phyloP scores from a whole-genome alignment of 805 yeast species.

The Yueomyces sinensis region DNA sequence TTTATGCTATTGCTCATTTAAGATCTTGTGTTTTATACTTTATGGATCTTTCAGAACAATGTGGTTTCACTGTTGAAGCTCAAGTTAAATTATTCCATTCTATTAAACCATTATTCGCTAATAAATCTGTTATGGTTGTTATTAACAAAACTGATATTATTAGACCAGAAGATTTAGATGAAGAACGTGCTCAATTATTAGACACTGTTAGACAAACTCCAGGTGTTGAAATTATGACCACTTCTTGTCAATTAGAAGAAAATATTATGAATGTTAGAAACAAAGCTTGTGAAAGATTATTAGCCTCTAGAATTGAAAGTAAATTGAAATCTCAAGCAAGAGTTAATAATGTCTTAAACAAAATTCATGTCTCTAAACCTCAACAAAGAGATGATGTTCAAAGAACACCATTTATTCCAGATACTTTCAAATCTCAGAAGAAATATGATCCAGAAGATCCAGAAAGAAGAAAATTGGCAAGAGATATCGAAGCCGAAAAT shows the following conservation, averaged over 20 bases:
- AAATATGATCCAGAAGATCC: conserved; percentile 76
- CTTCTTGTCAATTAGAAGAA: conserved; percentile 90
- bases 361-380: conserved; percentile 90
- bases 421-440: conserved; percentile 41
- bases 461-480: conserved; percentile 64
- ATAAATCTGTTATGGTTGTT: conserved; percentile 91
- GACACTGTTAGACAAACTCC: conserved; percentile 49
- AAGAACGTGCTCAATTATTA: conserved; percentile 59
- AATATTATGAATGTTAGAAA: conserved; percentile 93
- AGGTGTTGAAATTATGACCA: conserved; percentile 84
- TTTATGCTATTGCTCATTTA: conserved; percentile 96
- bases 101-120: conserved; percentile 93
- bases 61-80: conserved; percentile 95
- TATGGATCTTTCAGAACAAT: conserved; percentile 98
- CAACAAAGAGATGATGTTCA: conserved; percentile 74
- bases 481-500: conserved; percentile 84
- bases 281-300: conserved; percentile 91
- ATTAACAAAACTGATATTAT: conserved; percentile 91
- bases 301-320: conserved; percentile 92
- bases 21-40: conserved; percentile 93
- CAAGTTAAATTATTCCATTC: conserved; percentile 96
- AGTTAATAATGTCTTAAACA: conserved; percentile 78
- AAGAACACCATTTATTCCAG: conserved; percentile 77
- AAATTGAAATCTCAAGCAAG: conserved; percentile 88
- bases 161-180: conserved; percentile 69